Evolutionary conservation across 306 rosid species (phyloP).

Genomic region (Leucaena leucocephala): DNA sequence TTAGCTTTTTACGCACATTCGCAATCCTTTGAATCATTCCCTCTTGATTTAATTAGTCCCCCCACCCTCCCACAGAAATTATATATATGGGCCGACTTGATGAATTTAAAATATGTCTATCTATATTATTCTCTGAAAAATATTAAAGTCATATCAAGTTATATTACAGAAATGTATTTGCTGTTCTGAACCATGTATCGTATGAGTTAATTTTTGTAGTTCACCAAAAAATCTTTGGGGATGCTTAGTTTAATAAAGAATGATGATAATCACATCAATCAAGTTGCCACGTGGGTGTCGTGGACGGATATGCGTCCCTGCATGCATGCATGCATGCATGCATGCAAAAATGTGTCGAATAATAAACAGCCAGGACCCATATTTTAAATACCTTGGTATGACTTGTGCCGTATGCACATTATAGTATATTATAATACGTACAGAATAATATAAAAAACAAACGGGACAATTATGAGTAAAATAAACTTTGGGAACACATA

Average conservation of each 20-base stretch:
- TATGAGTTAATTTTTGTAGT: background rate
- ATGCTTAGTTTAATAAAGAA: constrained; percentile 19
- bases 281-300: constrained; percentile 68
- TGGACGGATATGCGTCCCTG: constrained; percentile 59
- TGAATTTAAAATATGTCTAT: too few relatives aligned
- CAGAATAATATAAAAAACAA: constrained; percentile 13
- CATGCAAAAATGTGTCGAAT: constrained; percentile 48
- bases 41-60: background rate
- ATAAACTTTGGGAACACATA: constrained; percentile 62
- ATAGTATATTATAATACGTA: too few relatives aligned
- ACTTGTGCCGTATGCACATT: too few relatives aligned
- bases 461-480: constrained; percentile 40
- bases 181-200: too few relatives aligned
- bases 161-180: too few relatives aligned
- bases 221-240: background rate
- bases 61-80: too few relatives aligned
- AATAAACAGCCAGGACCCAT: constrained; percentile 15
- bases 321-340: constrained; percentile 93
- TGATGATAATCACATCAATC: constrained; percentile 31
- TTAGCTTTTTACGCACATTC: too few relatives aligned
- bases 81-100: background rate
- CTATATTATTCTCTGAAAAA: background rate
- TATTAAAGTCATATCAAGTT: background rate
- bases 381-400: background rate
- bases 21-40: background rate